A percentile compares a stretch with the other conserved stretches of the same genome.
phyloP scores from a whole-genome alignment of 345 rosid species.

The Cochlearia excelsa region DNA sequence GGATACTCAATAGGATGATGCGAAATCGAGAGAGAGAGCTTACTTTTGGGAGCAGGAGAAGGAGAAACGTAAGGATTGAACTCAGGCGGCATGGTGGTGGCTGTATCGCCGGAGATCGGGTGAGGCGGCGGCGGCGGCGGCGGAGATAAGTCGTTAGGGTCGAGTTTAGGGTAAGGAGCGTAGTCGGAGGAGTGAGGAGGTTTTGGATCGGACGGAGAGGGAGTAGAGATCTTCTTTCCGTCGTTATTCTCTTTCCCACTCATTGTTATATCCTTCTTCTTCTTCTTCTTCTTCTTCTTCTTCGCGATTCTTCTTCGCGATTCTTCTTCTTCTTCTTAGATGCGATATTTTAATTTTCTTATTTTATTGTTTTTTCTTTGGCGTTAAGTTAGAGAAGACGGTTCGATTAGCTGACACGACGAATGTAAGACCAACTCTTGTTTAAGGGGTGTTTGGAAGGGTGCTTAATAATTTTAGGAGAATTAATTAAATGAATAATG shows the following conservation, averaged over 20 bases:
- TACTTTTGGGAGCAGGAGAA: slow-evolving; percentile 55
- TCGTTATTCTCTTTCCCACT: slow-evolving; percentile 29
- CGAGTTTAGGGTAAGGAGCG: slow-evolving; percentile 88
- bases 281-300: neutral
- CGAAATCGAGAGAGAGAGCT: slow-evolving; percentile 13
- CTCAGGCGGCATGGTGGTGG: slow-evolving; percentile 82
- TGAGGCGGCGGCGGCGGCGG: slow-evolving; percentile 48
- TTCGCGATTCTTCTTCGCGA: neutral
- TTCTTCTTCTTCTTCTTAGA: no score
- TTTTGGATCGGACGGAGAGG: slow-evolving; percentile 23
- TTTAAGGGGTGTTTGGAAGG: no score
- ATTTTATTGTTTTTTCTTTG: neutral
- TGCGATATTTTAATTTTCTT: neutral
- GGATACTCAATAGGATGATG: neutral
- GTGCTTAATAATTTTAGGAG: no score
- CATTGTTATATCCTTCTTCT: slow-evolving; percentile 16
- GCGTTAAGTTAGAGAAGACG: no score
- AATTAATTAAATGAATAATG: no score
- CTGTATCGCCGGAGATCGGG: slow-evolving; percentile 45
- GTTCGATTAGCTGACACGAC: no score
- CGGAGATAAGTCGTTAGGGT: slow-evolving; percentile 69
- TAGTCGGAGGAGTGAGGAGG: slow-evolving; percentile 60
- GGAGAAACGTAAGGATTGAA: slow-evolving; percentile 81
- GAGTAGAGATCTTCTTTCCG: slow-evolving; percentile 24
- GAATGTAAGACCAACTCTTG: no score